phyloP scores from a whole-genome alignment of 2,329 filamentous ascomycete genomes.

The Penicillium polonicum region DNA sequence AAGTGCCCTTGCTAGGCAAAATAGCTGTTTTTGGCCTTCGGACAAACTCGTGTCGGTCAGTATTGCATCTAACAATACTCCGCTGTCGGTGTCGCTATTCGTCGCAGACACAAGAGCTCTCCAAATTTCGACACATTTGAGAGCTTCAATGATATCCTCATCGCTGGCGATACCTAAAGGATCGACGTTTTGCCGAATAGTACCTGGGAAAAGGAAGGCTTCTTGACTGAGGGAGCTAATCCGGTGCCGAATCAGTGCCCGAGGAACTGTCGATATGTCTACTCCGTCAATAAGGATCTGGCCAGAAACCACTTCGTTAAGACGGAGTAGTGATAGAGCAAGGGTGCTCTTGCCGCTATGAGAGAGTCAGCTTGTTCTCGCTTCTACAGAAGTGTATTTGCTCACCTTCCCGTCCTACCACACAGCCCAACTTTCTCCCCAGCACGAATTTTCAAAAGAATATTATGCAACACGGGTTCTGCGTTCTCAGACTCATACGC shows the following conservation, averaged over 20 bases:
- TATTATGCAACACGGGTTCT: constrained; percentile 24
- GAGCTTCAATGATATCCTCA: constrained; percentile 26
- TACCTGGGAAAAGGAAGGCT: constrained; percentile 25
- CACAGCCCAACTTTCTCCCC: constrained; percentile 38
- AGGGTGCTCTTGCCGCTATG: constrained; percentile 25
- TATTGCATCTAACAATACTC: constrained; percentile 18
- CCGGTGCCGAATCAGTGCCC: constrained; percentile 18
- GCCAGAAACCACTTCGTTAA: constrained; percentile 28
- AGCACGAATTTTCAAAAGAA: constrained; percentile 26
- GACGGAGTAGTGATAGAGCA: constrained; percentile 25
- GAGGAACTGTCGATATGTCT: constrained; percentile 22
- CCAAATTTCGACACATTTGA: constrained; percentile 28
- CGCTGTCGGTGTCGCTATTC: constrained; percentile 5
- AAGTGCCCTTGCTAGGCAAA: constrained; percentile 70
- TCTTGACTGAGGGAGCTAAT: constrained; percentile 31
- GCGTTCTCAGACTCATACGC: constrained; percentile 16
- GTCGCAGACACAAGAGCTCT: constrained; percentile 14
- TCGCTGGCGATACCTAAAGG: constrained; percentile 20
- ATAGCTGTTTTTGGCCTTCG: constrained; percentile 70
- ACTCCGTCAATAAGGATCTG: constrained; percentile 26
- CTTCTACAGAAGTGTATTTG: too few relatives aligned
- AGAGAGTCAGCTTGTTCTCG: background rate
- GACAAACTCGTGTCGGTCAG: constrained; percentile 55
- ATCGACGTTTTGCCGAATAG: constrained; percentile 29
- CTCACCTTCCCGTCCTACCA: constrained; percentile 26